phyloP scores from a whole-genome alignment of 352 stramenopile genomes.

The Globisporangium alternatum region DNA sequence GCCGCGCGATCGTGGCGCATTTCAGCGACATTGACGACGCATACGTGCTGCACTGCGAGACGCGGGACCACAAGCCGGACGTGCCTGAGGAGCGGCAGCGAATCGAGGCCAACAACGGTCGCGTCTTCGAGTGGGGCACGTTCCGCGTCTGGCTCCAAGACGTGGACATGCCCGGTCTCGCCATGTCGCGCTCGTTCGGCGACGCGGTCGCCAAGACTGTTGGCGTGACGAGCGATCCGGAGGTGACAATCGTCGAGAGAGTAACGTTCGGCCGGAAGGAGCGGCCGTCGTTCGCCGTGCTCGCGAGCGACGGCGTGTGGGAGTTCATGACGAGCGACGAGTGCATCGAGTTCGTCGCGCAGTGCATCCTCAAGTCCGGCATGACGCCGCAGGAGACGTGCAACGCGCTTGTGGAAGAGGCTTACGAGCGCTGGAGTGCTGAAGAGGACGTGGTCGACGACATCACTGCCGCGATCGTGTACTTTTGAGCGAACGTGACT shows the following conservation, averaged over 20 bases:
- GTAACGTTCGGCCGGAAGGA: slow-evolving; percentile 23
- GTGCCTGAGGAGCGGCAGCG: slow-evolving; percentile 56
- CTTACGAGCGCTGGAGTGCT: slow-evolving; percentile 66
- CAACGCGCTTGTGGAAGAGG: slow-evolving; percentile 64
- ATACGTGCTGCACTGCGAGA: slow-evolving; percentile 61
- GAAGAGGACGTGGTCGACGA: slow-evolving; percentile 85
- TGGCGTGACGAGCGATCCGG: slow-evolving; percentile 69
- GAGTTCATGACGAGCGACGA: slow-evolving; percentile 79
- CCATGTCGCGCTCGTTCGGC: slow-evolving; percentile 82
- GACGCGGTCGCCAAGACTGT: slow-evolving; percentile 78
- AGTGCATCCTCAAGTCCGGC: slow-evolving; percentile 37
- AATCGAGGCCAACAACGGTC: slow-evolving; percentile 68
- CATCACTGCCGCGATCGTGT: slow-evolving; percentile 69
- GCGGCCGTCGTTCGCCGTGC: slow-evolving; percentile 54
- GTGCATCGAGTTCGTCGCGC: slow-evolving; percentile 58
- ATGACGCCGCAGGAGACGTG: slow-evolving; percentile 68
- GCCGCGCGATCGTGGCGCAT: slow-evolving; percentile 54
- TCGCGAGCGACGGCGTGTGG: slow-evolving; percentile 83
- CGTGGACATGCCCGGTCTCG: slow-evolving; percentile 79
- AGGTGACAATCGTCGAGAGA: slow-evolving; percentile 47
- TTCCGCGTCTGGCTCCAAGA: slow-evolving; percentile 84
- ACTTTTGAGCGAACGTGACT: slow-evolving; percentile 35
- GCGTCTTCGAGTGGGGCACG: slow-evolving; percentile 79
- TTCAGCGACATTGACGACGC: slow-evolving; percentile 28
- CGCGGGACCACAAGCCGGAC: slow-evolving; percentile 81